Conservation (phyloP, 2,329 filamentous ascomycete species). For the Colletotrichum sansevieriae region DNA sequence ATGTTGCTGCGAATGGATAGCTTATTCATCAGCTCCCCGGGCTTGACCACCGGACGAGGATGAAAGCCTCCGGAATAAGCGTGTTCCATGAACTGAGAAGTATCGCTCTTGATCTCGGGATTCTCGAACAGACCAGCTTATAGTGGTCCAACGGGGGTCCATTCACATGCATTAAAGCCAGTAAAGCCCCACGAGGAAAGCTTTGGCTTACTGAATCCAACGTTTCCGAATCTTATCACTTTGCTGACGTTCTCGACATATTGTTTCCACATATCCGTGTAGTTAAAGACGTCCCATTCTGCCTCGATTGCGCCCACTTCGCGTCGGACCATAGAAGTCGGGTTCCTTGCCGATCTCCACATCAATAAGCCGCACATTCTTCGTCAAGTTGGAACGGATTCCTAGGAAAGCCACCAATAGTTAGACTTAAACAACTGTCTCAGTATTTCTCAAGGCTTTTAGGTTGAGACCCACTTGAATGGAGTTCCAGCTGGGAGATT, state of each 20-base stretch:
- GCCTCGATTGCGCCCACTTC: not conserved
- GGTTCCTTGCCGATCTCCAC: conserved; percentile 15
- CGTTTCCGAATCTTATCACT: not conserved
- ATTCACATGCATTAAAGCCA: not conserved
- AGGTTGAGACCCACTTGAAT: conserved; percentile 20
- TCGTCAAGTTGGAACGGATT: not conserved
- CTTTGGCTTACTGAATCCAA: not conserved
- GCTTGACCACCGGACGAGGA: not conserved
- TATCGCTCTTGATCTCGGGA: not conserved
- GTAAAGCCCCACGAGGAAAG: conserved; percentile 8
- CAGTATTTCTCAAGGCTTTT: conserved; percentile 4
- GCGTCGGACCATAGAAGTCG: conserved; percentile 11
- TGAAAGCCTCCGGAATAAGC: conserved; percentile 10
- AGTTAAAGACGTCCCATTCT: conserved; percentile 8
- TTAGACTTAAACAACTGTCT: conserved; percentile 3
- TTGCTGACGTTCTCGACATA: conserved; percentile 2
- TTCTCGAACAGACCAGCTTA: not conserved
- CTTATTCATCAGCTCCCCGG: conserved; percentile 11
- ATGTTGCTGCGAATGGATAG: not conserved
- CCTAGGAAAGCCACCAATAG: conserved; percentile 17
- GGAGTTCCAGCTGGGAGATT: conserved; percentile 6
- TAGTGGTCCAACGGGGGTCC: not conserved
- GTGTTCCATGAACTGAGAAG: conserved; percentile 7
- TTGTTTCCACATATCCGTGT: not conserved
- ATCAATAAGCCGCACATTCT: not conserved